Evolutionary conservation across 1,284 basidiomycete species (phyloP).

Genomic region (Cryptococcus floricola): DNA sequence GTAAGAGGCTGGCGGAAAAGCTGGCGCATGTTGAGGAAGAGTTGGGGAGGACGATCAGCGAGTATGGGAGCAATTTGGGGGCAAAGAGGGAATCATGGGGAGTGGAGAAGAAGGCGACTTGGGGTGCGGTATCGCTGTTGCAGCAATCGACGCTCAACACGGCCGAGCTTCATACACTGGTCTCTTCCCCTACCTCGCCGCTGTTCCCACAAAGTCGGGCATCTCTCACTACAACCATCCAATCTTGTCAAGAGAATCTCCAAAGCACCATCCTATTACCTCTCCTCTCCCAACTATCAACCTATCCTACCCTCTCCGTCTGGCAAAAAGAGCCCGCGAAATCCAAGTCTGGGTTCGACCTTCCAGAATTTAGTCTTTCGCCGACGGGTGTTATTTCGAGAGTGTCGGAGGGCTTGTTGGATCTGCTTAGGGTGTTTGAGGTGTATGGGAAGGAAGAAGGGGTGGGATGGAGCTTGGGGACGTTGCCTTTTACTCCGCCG

Average conservation of each 20-base stretch:
- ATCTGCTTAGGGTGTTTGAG: conserved; percentile 88
- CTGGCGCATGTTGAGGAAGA: conserved; percentile 65
- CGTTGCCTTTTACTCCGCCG: conserved; percentile 62
- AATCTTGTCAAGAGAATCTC: conserved; percentile 68
- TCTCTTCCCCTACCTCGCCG: conserved; percentile 11
- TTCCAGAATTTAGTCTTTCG: conserved; percentile 91
- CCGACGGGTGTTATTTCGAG: conserved; percentile 83
- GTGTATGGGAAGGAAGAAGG: conserved; percentile 89
- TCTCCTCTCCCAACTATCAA: conserved; percentile 66
- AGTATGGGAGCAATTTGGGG: neutral
- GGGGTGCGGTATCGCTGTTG: conserved; percentile 67
- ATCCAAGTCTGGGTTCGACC: conserved; percentile 53
- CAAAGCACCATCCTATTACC: conserved; percentile 81
- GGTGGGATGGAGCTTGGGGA: conserved; percentile 80
- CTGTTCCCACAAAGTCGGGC: conserved; percentile 47
- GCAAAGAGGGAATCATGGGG: conserved; percentile 9
- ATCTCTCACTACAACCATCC: conserved; percentile 64
- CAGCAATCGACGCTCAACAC: conserved; percentile 79
- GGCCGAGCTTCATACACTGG: conserved; percentile 60
- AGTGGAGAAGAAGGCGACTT: conserved; percentile 60
- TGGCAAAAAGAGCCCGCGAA: conserved; percentile 58
- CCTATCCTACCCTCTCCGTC: conserved; percentile 64
- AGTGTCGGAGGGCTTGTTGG: conserved; percentile 86
- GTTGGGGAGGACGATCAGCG: conserved; percentile 38
- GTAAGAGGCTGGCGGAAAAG: conserved; percentile 65